These are phyloP conservation scores for Nothophaeocryptopus gaeumannii DNA, from an alignment of 2,329 filamentous ascomycete genomes.

Conservation along the genomic window DNA sequence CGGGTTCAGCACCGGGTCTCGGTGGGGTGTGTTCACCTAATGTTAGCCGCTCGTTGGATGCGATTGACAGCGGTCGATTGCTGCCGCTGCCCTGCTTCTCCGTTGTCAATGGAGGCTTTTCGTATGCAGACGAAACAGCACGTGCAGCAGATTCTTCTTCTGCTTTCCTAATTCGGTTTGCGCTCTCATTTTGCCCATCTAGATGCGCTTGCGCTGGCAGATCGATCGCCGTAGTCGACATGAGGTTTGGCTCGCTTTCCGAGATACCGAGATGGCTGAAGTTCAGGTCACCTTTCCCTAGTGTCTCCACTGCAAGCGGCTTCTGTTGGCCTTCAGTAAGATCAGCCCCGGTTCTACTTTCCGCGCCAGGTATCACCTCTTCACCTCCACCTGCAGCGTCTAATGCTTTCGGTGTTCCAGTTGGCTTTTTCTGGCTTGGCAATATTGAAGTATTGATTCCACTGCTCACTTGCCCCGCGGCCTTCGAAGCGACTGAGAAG, in stretches of 20 bases:
- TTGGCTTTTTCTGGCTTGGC: constrained; percentile 49
- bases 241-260: constrained; percentile 55
- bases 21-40: constrained; percentile 64
- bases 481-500: constrained; percentile 88
- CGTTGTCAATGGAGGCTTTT: constrained; percentile 38
- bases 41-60: constrained; percentile 36
- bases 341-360: constrained; percentile 34
- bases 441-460: constrained; percentile 64
- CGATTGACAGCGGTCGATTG: constrained; percentile 39
- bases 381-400: constrained; percentile 34
- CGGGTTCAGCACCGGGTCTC: constrained; percentile 54
- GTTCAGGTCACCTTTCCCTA: constrained; percentile 85
- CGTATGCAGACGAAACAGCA: constrained; percentile 61
- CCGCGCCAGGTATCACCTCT: constrained; percentile 40
- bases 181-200: constrained; percentile 32
- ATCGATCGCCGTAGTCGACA: constrained; percentile 48
- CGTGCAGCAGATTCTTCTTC: constrained; percentile 59
- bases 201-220: constrained; percentile 1
- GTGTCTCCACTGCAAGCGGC: constrained; percentile 78
- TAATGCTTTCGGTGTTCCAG: constrained; percentile 21
- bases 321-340: constrained; percentile 53
- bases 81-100: constrained; percentile 35
- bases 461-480: constrained; percentile 70
- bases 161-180: constrained; percentile 54
- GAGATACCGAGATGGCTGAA: constrained; percentile 81